phyloP scores from a whole-genome alignment of 2,329 filamentous ascomycete genomes.

The Aspergillus nomiae region DNA sequence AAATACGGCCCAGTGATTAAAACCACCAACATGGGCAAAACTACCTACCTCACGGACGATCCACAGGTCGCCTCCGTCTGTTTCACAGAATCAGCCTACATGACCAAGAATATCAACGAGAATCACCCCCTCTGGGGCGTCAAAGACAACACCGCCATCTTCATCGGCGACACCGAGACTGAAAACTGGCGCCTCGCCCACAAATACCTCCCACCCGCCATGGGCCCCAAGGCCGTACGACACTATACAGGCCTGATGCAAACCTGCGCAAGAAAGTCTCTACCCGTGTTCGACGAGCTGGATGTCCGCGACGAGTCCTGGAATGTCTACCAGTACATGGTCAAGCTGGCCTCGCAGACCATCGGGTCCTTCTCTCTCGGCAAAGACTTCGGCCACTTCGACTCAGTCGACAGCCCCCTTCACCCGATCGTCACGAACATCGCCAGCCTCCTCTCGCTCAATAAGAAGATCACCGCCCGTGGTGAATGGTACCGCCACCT shows the following conservation, averaged over 20 bases:
- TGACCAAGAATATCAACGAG: constrained; percentile 51
- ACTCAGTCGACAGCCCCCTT: constrained; percentile 45
- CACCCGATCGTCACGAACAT: constrained; percentile 55
- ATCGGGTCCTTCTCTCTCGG: constrained; percentile 46
- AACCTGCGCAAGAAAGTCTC: constrained; percentile 51
- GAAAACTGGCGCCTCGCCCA: constrained; percentile 46
- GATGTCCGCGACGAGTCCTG: constrained; percentile 46
- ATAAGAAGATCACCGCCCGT: constrained; percentile 58
- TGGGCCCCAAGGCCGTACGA: constrained; percentile 60
- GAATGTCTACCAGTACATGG: constrained; percentile 52
- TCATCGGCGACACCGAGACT: constrained; percentile 28
- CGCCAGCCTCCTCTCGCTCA: constrained; percentile 54
- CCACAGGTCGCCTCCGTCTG: constrained; percentile 49
- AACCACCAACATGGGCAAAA: constrained; percentile 55
- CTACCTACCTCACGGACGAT: constrained; percentile 53
- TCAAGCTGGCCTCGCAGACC: constrained; percentile 45
- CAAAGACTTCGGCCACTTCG: constrained; percentile 47
- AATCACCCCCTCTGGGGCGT: constrained; percentile 27
- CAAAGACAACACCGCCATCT: constrained; percentile 26
- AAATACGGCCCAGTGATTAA: constrained; percentile 54
- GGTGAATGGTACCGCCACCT: constrained; percentile 58
- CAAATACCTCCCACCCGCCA: constrained; percentile 62
- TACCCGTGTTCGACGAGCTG: constrained; percentile 50
- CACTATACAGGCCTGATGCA: constrained; percentile 64
- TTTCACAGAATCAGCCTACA: constrained; percentile 52